A percentile compares a stretch with the other conserved stretches of the same genome.
Evolutionary conservation across 495 filamentous ascomycete species (phyloP).

Genomic region (Sordaria brevicollis): DNA sequence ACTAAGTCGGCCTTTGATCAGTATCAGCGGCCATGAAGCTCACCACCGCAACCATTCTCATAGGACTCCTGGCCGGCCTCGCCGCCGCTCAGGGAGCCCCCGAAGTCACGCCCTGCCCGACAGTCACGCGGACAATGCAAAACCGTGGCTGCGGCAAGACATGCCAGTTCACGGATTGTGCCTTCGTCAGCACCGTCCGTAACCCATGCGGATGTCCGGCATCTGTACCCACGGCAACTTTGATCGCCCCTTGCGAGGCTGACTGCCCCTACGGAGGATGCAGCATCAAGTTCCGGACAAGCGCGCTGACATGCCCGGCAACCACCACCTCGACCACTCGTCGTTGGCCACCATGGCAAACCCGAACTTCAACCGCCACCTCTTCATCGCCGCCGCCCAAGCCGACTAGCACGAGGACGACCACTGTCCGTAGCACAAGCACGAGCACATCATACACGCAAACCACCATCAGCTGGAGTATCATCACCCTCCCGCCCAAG

Average conservation of each 20-base stretch:
- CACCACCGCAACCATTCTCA: conserved; percentile 9
- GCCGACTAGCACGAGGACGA: neutral
- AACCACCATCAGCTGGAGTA: conserved; percentile 14
- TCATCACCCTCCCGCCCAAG: conserved; percentile 14
- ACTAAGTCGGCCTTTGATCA: neutral
- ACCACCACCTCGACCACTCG: conserved; percentile 3
- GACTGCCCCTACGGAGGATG: conserved; percentile 23
- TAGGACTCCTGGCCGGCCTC: conserved; percentile 9
- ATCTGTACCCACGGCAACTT: conserved; percentile 19
- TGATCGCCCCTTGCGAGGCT: conserved; percentile 21
- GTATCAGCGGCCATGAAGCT: conserved; percentile 10
- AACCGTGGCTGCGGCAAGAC: conserved; percentile 13
- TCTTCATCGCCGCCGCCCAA: neutral
- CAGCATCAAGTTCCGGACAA: conserved; percentile 18
- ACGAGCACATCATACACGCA: conserved; percentile 3
- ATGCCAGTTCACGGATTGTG: conserved; percentile 18
- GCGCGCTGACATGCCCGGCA: conserved; percentile 10
- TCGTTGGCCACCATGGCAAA: conserved; percentile 1
- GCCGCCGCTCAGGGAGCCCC: conserved; percentile 5
- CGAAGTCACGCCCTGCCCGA: conserved; percentile 13
- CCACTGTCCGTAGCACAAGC: conserved; percentile 3
- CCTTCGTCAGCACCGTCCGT: conserved; percentile 13
- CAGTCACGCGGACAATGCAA: conserved; percentile 17
- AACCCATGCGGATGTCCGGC: conserved; percentile 22
- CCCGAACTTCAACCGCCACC: neutral